Evolutionary conservation across 164 flowering plant genomes (phyloP).

Genomic region (Vitis cinerea): DNA sequence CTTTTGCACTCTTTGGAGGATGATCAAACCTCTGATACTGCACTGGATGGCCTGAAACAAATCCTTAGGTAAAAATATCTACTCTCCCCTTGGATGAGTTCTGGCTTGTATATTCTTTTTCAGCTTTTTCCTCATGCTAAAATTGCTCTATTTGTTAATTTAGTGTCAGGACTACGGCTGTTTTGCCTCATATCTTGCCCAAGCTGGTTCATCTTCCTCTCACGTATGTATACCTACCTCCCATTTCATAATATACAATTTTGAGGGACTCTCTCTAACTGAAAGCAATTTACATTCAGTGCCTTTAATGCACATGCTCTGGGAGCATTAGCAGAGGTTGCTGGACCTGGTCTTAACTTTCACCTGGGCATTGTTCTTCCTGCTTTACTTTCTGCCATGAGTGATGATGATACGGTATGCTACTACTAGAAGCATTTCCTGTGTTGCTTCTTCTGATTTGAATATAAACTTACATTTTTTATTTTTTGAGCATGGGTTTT

Average conservation of each 20-base stretch:
- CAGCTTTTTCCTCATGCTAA: neutral
- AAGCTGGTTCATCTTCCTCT: conserved; percentile 94
- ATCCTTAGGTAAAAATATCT: conserved; percentile 64
- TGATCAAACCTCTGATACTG: conserved; percentile 86
- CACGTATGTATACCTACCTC: conserved; percentile 55
- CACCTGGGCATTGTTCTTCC: conserved; percentile 89
- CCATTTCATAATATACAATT: neutral
- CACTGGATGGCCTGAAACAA: conserved; percentile 98
- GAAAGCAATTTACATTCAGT: conserved; percentile 32
- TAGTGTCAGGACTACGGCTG: conserved; percentile 96
- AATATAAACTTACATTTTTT: neutral
- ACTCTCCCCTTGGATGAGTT: neutral
- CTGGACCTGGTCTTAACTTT: conserved; percentile 80
- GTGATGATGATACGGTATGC: conserved; percentile 64
- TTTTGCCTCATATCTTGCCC: conserved; percentile 95
- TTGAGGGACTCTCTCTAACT: conserved; percentile 3
- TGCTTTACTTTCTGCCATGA: conserved; percentile 86
- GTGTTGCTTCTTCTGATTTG: neutral
- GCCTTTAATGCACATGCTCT: conserved; percentile 98
- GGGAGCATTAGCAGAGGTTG: conserved; percentile 98
- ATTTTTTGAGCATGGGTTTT: neutral
- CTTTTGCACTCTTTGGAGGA: conserved; percentile 93
- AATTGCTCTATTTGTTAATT: conserved; percentile 8
- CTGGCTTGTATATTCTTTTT: neutral
- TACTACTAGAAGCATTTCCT: neutral